Evolutionary conservation across 495 filamentous ascomycete genomes (phyloP).

Genomic region (Arthonia radiata): DNA sequence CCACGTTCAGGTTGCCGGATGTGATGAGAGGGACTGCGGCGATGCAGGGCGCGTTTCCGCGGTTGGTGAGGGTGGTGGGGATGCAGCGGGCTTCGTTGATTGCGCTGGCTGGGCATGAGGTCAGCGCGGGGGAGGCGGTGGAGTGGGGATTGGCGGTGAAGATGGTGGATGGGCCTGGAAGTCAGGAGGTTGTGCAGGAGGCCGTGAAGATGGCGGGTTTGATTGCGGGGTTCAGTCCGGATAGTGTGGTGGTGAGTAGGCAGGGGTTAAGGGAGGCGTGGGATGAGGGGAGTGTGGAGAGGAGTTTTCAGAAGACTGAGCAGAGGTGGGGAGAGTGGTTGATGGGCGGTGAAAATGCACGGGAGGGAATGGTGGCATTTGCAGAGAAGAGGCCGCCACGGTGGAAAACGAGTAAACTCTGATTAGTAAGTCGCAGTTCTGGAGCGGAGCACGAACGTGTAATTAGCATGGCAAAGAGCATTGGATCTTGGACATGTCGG

Average conservation of each 20-base stretch:
- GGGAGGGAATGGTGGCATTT: constrained; percentile 16
- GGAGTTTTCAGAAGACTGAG: constrained; percentile 9
- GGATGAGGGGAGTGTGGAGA: constrained; percentile 10
- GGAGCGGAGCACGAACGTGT: no score
- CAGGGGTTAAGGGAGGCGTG: constrained; percentile 9
- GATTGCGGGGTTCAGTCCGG: constrained; percentile 40
- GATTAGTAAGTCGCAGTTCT: constrained; percentile 2
- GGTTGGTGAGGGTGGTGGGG: no score
- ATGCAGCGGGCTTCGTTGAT: no score
- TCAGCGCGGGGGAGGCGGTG: no score
- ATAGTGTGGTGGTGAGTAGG: constrained; percentile 20
- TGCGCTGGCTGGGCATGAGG: no score
- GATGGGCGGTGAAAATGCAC: constrained; percentile 12
- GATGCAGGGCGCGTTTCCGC: constrained; percentile 4
- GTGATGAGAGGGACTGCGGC: constrained; percentile 5
- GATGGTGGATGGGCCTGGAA: no score
- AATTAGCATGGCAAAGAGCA: no score
- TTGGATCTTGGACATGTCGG: no score
- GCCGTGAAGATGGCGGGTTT: constrained; percentile 18
- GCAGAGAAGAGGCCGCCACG: constrained; percentile 15
- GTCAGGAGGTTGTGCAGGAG: constrained; percentile 8
- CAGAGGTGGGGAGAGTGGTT: constrained; percentile 13
- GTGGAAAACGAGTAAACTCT: constrained; percentile 14
- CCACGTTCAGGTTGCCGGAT: constrained; percentile 6
- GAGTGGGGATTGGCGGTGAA: no score